Percentiles rank a stretch among this genome's conserved stretches.
phyloP scores from a whole-genome alignment of 129 eudicot species.

The Solidago caesia region DNA sequence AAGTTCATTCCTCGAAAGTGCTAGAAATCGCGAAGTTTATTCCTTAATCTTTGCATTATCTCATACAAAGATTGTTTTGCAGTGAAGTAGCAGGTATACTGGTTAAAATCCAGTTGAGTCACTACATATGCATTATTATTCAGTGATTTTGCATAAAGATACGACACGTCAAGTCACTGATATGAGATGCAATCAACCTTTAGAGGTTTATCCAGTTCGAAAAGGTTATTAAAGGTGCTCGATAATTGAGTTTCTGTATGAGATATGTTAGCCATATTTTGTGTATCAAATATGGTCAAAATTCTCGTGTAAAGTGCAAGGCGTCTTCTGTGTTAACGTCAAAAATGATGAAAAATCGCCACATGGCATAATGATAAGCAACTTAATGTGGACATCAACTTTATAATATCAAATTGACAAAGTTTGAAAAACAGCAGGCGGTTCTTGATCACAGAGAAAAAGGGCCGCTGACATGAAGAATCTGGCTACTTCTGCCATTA shows the following conservation, averaged over 20 bases:
- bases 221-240: too few relatives aligned
- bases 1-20: neutral
- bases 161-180: neutral
- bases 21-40: too few relatives aligned
- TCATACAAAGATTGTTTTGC: neutral
- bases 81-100: neutral
- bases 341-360: too few relatives aligned
- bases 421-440: slow-evolving; percentile 80
- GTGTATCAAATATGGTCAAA: too few relatives aligned
- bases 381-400: too few relatives aligned
- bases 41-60: neutral
- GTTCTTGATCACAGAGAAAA: slow-evolving; percentile 49
- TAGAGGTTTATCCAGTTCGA: too few relatives aligned
- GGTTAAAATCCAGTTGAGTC: neutral
- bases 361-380: too few relatives aligned
- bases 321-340: too few relatives aligned
- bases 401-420: slow-evolving; percentile 54
- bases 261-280: neutral
- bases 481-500: slow-evolving; percentile 78
- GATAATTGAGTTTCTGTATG: neutral
- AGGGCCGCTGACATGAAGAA: slow-evolving; percentile 78
- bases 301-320: too few relatives aligned
- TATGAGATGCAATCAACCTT: neutral
- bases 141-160: neutral
- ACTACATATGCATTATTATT: neutral